A percentile compares a stretch with the other conserved stretches of the same genome.
Evolutionary conservation across 1,284 basidiomycete species (phyloP).

Genomic region (Hortiboletus rubellus): DNA sequence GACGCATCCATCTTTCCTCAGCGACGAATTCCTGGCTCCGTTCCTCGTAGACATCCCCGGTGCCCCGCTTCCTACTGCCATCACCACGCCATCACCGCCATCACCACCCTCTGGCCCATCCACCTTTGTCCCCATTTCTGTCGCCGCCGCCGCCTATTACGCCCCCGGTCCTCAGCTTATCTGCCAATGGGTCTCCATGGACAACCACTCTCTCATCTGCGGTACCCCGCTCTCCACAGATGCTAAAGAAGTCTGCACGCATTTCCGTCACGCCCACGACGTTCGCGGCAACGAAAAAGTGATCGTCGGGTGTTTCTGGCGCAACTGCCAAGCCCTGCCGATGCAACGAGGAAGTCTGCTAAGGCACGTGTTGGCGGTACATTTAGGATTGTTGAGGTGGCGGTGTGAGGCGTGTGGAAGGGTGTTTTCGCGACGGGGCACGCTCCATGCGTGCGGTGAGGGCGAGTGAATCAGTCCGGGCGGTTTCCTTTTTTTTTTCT

Average conservation of each 20-base stretch:
- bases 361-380: slow-evolving; percentile 20
- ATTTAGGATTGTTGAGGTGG: slow-evolving; percentile 20
- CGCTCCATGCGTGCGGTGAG: slow-evolving; percentile 13
- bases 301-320: slow-evolving; percentile 13
- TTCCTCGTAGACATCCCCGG: slow-evolving; percentile 12
- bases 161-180: neutral
- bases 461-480: neutral
- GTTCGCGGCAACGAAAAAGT: slow-evolving; percentile 22
- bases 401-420: slow-evolving; percentile 13
- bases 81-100: neutral
- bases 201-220: neutral
- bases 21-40: slow-evolving; percentile 18
- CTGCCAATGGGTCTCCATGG: slow-evolving; percentile 15
- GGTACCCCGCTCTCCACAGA: slow-evolving; percentile 9
- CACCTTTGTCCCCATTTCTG: neutral
- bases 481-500: neutral
- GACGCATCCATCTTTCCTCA: neutral
- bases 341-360: slow-evolving; percentile 23
- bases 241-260: slow-evolving; percentile 3
- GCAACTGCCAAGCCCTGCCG: slow-evolving; percentile 4
- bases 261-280: slow-evolving; percentile 15
- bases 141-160: neutral
- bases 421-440: slow-evolving; percentile 22
- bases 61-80: neutral
- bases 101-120: neutral